phyloP scores from a whole-genome alignment of 305 asterid genomes.

The Rubia balearica region DNA sequence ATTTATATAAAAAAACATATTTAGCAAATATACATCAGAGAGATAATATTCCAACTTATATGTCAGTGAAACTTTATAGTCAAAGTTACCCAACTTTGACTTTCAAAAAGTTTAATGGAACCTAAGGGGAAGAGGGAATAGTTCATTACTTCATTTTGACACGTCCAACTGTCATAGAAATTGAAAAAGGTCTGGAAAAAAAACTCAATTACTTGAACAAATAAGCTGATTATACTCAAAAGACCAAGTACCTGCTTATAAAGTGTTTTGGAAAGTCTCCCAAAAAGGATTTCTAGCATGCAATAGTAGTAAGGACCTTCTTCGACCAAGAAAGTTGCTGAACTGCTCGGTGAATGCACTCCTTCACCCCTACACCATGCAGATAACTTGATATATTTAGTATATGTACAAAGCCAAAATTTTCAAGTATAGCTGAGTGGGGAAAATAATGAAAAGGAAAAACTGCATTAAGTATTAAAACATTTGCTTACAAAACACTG shows the following conservation, averaged over 20 bases:
- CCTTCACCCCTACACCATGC: constrained; percentile 89
- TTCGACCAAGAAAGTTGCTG: constrained; percentile 93
- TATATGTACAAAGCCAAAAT: constrained; percentile 11
- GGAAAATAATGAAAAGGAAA: constrained; percentile 3
- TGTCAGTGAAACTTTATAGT: background rate
- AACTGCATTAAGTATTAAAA: constrained; percentile 24
- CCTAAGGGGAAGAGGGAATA: background rate
- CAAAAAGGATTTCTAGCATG: constrained; percentile 89
- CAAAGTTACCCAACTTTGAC: background rate
- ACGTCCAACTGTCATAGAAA: constrained; percentile 28
- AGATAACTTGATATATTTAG: constrained; percentile 16
- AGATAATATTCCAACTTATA: background rate
- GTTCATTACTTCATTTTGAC: constrained; percentile 48
- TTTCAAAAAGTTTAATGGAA: background rate
- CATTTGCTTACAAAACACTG: constrained; percentile 69
- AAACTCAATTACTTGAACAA: background rate
- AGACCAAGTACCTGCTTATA: constrained; percentile 67
- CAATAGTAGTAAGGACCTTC: constrained; percentile 94
- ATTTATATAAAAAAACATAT: background rate
- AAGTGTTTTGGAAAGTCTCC: constrained; percentile 83
- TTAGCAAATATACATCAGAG: background rate
- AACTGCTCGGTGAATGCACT: constrained; percentile 52
- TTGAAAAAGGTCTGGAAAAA: constrained; percentile 16
- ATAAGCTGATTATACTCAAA: constrained; percentile 6
- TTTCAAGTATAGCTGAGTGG: constrained; percentile 9